Evolutionary conservation across 2,329 filamentous ascomycete species (phyloP).

Genomic region (Beauveria australis): DNA sequence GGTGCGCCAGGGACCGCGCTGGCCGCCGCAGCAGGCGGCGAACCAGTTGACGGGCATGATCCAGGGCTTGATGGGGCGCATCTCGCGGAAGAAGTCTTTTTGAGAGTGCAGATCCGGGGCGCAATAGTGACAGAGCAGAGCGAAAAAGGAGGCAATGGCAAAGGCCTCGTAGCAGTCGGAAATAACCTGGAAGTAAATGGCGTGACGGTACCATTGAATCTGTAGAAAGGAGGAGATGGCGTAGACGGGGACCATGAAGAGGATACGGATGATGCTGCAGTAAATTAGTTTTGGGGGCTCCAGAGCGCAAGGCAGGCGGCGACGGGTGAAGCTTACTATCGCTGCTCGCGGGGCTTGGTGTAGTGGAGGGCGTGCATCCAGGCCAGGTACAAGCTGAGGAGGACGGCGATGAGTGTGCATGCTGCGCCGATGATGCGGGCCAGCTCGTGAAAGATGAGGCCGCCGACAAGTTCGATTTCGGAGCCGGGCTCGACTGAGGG

Average conservation of each 20-base stretch:
- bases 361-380: slow-evolving; percentile 53
- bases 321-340: slow-evolving; percentile 35
- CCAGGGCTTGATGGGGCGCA: slow-evolving; percentile 62
- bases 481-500: slow-evolving; percentile 32
- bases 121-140: slow-evolving; percentile 71
- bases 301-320: not conserved
- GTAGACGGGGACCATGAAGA: slow-evolving; percentile 84
- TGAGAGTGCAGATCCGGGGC: slow-evolving; percentile 70
- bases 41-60: slow-evolving; percentile 65
- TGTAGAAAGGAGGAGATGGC: slow-evolving; percentile 65
- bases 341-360: slow-evolving; percentile 51
- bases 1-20: slow-evolving; percentile 62
- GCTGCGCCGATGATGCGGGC: slow-evolving; percentile 43
- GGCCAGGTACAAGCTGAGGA: slow-evolving; percentile 47
- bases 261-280: slow-evolving; percentile 70
- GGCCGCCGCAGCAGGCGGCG: slow-evolving; percentile 60
- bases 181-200: slow-evolving; percentile 73
- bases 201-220: slow-evolving; percentile 65
- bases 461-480: slow-evolving; percentile 38
- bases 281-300: not conserved
- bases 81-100: slow-evolving; percentile 69
- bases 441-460: slow-evolving; percentile 46
- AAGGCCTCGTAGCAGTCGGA: slow-evolving; percentile 86
- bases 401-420: slow-evolving; percentile 41
- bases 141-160: slow-evolving; percentile 80